Evolutionary conservation across 169 alveolate genomes (phyloP).

Genomic region (Pseudocohnilembus persalinus): DNA sequence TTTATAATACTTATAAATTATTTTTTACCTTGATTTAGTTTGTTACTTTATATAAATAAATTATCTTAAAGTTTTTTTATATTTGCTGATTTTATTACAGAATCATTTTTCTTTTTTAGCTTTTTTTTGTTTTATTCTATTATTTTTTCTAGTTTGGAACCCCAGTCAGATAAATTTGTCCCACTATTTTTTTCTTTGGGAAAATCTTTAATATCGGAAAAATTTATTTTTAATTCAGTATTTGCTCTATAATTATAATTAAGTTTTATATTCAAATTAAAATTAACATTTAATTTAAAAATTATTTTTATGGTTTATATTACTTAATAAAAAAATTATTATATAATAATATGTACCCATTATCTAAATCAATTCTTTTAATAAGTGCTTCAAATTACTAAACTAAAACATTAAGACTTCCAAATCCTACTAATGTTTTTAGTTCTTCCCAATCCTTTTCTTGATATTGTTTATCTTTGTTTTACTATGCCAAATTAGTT

Average conservation of each 20-base stretch:
- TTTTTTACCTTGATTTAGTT: too few species aligned
- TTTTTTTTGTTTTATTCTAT: background rate
- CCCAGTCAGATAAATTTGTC: background rate
- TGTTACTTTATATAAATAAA: too few species aligned
- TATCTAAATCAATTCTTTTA: background rate
- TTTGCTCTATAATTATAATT: too few species aligned
- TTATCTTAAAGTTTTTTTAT: too few species aligned
- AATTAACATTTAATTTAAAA: background rate
- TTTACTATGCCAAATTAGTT: background rate
- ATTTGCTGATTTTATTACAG: background rate
- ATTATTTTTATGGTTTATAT: too few species aligned
- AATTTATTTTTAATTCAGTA: too few species aligned
- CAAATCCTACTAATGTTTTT: background rate
- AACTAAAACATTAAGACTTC: background rate
- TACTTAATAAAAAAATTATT: too few species aligned
- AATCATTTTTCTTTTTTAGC: background rate
- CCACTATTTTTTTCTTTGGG: background rate
- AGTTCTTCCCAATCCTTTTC: background rate
- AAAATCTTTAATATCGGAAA: too few species aligned
- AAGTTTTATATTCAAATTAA: background rate
- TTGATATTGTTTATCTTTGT: background rate
- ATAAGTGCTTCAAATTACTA: background rate
- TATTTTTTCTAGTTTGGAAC: background rate
- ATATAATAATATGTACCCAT: background rate
- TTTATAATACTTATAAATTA: too few species aligned